These are phyloP conservation scores for Mitragyna speciosa DNA, from an alignment of 257 asterid genomes.

Conservation along the genomic window DNA sequence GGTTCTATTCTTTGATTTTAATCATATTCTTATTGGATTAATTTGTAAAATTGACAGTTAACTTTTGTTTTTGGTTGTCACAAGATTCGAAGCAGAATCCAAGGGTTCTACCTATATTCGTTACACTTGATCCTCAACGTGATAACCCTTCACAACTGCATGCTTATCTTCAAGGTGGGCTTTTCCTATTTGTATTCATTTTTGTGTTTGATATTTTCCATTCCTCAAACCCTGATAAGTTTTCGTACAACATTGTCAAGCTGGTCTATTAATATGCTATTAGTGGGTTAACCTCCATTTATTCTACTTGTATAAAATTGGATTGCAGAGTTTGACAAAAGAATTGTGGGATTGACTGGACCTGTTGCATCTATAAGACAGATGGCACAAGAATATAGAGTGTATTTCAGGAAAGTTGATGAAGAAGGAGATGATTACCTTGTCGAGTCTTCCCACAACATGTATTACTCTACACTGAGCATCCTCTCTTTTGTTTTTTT, in stretches of 20 bases:
- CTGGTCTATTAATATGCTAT: not conserved
- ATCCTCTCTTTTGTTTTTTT: not conserved
- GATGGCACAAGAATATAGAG: slow-evolving; percentile 92
- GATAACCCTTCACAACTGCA: slow-evolving; percentile 85
- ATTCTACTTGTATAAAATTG: slow-evolving; percentile 7
- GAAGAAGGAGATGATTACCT: slow-evolving; percentile 91
- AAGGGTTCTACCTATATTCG: slow-evolving; percentile 82
- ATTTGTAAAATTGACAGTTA: slow-evolving; percentile 20
- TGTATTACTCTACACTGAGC: slow-evolving; percentile 41
- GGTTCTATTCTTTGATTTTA: slow-evolving; percentile 47
- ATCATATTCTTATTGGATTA: slow-evolving; percentile 4
- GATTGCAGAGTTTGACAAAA: slow-evolving; percentile 69
- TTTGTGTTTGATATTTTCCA: not conserved
- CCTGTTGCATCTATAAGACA: slow-evolving; percentile 75
- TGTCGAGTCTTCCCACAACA: slow-evolving; percentile 81
- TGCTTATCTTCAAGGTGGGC: slow-evolving; percentile 77
- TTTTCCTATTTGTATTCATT: not conserved
- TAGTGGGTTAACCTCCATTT: slow-evolving; percentile 8
- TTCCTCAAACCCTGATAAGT: not conserved
- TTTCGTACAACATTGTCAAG: not conserved
- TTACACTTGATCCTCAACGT: slow-evolving; percentile 94
- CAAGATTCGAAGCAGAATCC: slow-evolving; percentile 66
- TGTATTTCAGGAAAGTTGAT: slow-evolving; percentile 73
- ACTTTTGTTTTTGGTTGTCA: slow-evolving; percentile 27
- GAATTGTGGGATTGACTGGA: slow-evolving; percentile 88